phyloP scores from a whole-genome alignment of 1,284 basidiomycete species.

The Cryptococcus wingfieldii region DNA sequence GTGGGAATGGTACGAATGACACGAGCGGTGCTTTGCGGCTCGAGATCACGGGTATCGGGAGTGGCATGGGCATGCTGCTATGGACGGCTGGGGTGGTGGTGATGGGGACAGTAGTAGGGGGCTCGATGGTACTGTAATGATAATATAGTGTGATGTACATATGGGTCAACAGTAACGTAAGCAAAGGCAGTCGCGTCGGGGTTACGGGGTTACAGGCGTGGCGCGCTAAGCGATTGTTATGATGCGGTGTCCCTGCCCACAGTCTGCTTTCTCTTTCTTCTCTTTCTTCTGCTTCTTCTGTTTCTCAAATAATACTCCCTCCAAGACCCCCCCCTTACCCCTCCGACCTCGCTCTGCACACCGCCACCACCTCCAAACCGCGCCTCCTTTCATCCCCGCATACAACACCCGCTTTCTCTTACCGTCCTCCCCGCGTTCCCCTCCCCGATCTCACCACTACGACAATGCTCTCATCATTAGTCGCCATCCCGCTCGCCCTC shows the following conservation, averaged over 20 bases:
- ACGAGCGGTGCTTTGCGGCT: conserved; percentile 1
- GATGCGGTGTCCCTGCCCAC: neutral
- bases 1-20: conserved; percentile 7
- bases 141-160: neutral
- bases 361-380: neutral
- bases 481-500: conserved; percentile 13
- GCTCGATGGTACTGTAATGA: conserved; percentile 2
- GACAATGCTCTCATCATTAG: conserved; percentile 10
- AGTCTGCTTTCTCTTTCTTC: neutral
- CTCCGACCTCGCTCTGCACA: neutral
- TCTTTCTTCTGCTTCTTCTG: too few relatives aligned
- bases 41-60: conserved; percentile 2
- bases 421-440: neutral
- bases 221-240: neutral
- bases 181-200: neutral
- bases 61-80: neutral
- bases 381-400: neutral
- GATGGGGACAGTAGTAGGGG: conserved; percentile 1
- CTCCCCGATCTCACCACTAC: neutral
- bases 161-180: neutral
- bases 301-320: too few relatives aligned
- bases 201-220: neutral
- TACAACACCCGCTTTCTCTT: neutral
- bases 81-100: neutral
- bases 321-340: too few relatives aligned